phyloP scores from a whole-genome alignment of 768 basidiomycete genomes.

The Mycena galopus region DNA sequence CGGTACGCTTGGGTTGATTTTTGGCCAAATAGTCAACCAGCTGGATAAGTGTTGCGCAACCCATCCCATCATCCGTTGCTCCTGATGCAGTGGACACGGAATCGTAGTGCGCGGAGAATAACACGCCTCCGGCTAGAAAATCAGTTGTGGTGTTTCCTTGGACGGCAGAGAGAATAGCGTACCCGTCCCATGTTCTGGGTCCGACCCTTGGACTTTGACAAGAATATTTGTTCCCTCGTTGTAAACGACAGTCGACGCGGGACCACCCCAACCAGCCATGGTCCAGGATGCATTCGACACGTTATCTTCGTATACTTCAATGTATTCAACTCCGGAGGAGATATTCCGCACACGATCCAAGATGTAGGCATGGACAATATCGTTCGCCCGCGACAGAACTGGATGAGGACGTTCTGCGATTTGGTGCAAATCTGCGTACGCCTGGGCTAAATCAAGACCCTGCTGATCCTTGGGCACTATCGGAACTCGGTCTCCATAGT shows the following conservation, averaged over 20 bases:
- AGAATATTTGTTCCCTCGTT: slow-evolving; percentile 71
- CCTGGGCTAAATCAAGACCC: slow-evolving; percentile 64
- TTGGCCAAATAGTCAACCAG: slow-evolving; percentile 68
- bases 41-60: slow-evolving; percentile 73
- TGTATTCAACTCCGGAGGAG: slow-evolving; percentile 54
- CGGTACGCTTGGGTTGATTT: slow-evolving; percentile 68
- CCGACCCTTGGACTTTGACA: slow-evolving; percentile 50
- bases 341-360: slow-evolving; percentile 65
- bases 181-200: slow-evolving; percentile 21
- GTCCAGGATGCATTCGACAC: slow-evolving; percentile 61
- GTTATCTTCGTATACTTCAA: slow-evolving; percentile 66
- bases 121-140: slow-evolving; percentile 64
- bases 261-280: slow-evolving; percentile 18
- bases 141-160: slow-evolving; percentile 73
- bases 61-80: slow-evolving; percentile 85
- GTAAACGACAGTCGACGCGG: slow-evolving; percentile 46
- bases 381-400: slow-evolving; percentile 84
- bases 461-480: slow-evolving; percentile 57
- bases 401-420: slow-evolving; percentile 81
- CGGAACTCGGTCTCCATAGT: slow-evolving; percentile 63
- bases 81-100: slow-evolving; percentile 83
- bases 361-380: slow-evolving; percentile 72
- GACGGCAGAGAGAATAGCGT: slow-evolving; percentile 39
- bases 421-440: slow-evolving; percentile 69
- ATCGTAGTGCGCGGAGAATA: slow-evolving; percentile 88